These are phyloP conservation scores for Noccaea bulbosa DNA, from an alignment of 345 rosid species.

Conservation along the genomic window DNA sequence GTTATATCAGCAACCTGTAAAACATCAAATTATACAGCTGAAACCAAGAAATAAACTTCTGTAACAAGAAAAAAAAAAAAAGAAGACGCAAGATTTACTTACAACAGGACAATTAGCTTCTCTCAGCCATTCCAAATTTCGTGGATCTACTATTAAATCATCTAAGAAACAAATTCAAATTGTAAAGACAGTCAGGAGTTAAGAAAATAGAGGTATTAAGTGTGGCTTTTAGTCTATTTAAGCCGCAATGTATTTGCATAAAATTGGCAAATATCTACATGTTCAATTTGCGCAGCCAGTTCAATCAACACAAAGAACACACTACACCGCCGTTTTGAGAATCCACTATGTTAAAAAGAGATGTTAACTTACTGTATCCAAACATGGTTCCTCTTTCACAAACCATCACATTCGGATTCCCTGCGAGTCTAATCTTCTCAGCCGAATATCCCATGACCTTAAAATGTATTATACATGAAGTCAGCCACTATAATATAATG, in stretches of 20 bases:
- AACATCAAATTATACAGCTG: constrained; percentile 22
- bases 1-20: constrained; percentile 88
- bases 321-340: neutral
- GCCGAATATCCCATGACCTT: constrained; percentile 90
- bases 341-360: constrained; percentile 15
- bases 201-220: neutral
- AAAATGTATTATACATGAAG: constrained; percentile 9
- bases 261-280: constrained; percentile 15
- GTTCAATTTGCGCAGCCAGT: neutral
- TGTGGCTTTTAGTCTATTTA: neutral
- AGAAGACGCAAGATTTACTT: constrained; percentile 46
- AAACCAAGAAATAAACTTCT: constrained; percentile 50
- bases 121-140: constrained; percentile 95
- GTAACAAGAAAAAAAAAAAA: neutral
- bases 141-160: constrained; percentile 96
- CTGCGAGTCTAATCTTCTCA: constrained; percentile 82
- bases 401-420: constrained; percentile 92
- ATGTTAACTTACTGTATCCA: constrained; percentile 84
- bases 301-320: constrained; percentile 16
- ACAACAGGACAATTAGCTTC: constrained; percentile 97
- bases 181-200: neutral
- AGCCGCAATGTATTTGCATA: constrained; percentile 7
- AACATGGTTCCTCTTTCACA: constrained; percentile 99
- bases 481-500: neutral
- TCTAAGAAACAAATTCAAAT: constrained; percentile 52